phyloP scores from a whole-genome alignment of 1,139 yeast genomes.

The Suhomyces maxii region DNA sequence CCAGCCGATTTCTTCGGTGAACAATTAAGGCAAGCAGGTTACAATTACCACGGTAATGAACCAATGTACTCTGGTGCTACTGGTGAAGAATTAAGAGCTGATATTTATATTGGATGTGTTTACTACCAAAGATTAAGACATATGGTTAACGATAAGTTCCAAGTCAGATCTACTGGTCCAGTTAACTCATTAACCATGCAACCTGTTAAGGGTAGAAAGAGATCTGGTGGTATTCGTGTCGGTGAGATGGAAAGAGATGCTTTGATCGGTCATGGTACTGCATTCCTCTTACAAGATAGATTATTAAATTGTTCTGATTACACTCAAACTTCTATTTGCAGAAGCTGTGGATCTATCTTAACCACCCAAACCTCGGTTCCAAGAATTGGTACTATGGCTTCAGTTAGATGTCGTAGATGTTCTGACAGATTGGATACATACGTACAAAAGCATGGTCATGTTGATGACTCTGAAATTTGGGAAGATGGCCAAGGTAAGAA shows the following conservation, averaged over 20 bases:
- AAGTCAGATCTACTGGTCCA: slow-evolving; percentile 98
- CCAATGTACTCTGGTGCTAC: slow-evolving; percentile 99
- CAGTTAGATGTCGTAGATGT: slow-evolving; percentile 89
- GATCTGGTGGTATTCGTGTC: slow-evolving; percentile 99
- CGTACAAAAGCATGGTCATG: slow-evolving; percentile 41
- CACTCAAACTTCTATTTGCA: slow-evolving; percentile 86
- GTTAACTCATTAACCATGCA: slow-evolving; percentile 97
- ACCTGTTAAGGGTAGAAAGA: slow-evolving; percentile 98
- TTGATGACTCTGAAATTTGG: slow-evolving; percentile 84
- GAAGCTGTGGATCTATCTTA: slow-evolving; percentile 88
- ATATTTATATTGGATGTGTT: slow-evolving; percentile 94
- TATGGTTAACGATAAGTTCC: slow-evolving; percentile 99
- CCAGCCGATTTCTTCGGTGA: slow-evolving; percentile 98
- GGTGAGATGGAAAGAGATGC: slow-evolving; percentile 99
- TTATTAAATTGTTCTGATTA: slow-evolving; percentile 94
- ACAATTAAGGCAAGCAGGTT: slow-evolving; percentile 83
- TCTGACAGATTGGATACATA: slow-evolving; percentile 59
- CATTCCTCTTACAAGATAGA: slow-evolving; percentile 92
- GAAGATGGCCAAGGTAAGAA: slow-evolving; percentile 95
- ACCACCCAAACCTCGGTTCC: slow-evolving; percentile 91
- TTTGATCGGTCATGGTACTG: slow-evolving; percentile 97
- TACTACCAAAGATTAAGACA: slow-evolving; percentile 98
- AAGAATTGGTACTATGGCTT: slow-evolving; percentile 77
- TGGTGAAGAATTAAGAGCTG: slow-evolving; percentile 95
- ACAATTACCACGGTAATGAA: slow-evolving; percentile 97